Conservation (phyloP, 371 early-diverging fungal genomes). For the Haplosporangium sp. region DNA sequence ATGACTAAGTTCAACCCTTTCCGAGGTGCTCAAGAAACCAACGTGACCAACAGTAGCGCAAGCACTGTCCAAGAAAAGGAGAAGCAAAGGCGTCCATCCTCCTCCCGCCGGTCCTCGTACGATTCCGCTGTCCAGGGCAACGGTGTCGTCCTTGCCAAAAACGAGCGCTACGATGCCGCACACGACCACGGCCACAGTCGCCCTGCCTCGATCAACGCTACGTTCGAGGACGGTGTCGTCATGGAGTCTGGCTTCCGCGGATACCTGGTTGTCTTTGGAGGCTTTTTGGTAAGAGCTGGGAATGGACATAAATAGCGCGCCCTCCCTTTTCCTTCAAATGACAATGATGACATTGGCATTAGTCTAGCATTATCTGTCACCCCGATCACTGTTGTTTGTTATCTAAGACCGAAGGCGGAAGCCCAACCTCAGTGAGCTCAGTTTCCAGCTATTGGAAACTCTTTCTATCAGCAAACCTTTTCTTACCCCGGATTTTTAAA, state of each 20-base stretch:
- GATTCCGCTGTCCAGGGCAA: conserved; percentile 48
- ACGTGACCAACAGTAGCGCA: conserved; percentile 19
- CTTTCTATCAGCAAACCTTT: conserved; percentile 3
- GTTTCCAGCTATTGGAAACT: neutral
- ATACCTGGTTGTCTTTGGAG: conserved; percentile 59
- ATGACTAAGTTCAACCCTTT: conserved; percentile 33
- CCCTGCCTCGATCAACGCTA: conserved; percentile 46
- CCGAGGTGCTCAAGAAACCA: conserved; percentile 2
- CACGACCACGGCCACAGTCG: conserved; percentile 34
- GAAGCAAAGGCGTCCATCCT: conserved; percentile 29
- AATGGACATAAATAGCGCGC: too few relatives aligned
- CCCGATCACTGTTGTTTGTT: neutral
- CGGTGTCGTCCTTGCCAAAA: conserved; percentile 51
- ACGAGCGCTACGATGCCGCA: conserved; percentile 36
- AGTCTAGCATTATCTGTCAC: too few relatives aligned
- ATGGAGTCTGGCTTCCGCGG: conserved; percentile 60
- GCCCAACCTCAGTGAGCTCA: neutral
- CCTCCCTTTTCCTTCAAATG: too few relatives aligned
- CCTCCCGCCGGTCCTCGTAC: conserved; percentile 45
- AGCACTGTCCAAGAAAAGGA: conserved; percentile 29
- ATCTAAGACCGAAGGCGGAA: neutral
- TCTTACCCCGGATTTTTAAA: conserved; percentile 15
- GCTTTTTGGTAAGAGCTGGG: conserved; percentile 56
- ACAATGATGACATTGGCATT: too few relatives aligned
- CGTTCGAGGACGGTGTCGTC: conserved; percentile 44